Conservation (phyloP, 148 eudicot genomes). For the Mesembryanthemum crystallinum region DNA sequence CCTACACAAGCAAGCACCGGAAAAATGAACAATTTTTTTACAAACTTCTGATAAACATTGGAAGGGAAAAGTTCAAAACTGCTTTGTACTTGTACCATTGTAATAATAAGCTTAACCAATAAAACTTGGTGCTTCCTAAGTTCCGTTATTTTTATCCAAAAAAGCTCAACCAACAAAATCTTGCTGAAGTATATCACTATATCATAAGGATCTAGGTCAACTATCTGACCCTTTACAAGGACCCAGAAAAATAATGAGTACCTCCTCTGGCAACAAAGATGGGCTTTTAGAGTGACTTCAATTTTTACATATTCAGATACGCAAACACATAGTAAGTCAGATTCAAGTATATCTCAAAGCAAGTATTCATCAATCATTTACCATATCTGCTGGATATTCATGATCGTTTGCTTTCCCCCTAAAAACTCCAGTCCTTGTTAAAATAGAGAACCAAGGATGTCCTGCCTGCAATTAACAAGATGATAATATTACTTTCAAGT, state of each 20-base stretch:
- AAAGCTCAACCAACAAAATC: no score
- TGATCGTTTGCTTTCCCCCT: slow-evolving; percentile 68
- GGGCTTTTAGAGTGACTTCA: neutral
- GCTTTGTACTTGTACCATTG: neutral
- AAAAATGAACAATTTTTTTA: neutral
- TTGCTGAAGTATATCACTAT: no score
- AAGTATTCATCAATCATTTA: slow-evolving; percentile 28
- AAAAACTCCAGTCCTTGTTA: slow-evolving; percentile 86
- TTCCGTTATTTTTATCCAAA: no score
- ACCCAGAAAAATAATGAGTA: no score
- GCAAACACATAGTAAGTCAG: neutral
- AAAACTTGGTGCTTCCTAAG: neutral
- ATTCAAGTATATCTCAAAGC: neutral
- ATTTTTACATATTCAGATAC: neutral
- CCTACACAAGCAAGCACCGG: slow-evolving; percentile 41
- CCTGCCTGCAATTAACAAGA: slow-evolving; percentile 61
- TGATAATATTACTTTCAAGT: slow-evolving; percentile 4
- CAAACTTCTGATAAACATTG: no score
- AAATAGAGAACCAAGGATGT: slow-evolving; percentile 86
- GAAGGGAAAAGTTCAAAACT: neutral
- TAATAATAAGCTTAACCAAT: neutral
- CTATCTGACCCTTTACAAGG: no score
- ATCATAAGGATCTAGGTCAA: neutral
- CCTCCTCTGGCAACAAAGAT: neutral
- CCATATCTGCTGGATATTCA: slow-evolving; percentile 78